phyloP scores from a whole-genome alignment of 768 basidiomycete species.

The Boletellus emodensis region DNA sequence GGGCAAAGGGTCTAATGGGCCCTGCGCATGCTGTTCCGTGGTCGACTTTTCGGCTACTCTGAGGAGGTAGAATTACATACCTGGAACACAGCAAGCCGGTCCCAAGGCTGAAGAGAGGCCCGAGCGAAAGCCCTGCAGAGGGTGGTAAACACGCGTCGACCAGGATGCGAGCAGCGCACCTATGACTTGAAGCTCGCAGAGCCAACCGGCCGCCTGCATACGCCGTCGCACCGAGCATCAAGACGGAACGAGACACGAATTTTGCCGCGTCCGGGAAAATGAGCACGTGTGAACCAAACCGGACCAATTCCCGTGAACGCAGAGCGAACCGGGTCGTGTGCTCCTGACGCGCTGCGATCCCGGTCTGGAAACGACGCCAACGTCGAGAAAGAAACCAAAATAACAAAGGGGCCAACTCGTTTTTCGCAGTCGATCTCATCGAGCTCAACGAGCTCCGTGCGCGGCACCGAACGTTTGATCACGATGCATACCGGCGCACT shows the following conservation, averaged over 20 bases:
- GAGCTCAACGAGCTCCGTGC: conserved; percentile 76
- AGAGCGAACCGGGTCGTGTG: conserved; percentile 19
- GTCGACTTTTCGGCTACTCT: background rate
- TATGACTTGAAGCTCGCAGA: conserved; percentile 20
- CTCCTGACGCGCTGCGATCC: background rate
- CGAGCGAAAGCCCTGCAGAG: conserved; percentile 15
- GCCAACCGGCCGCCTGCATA: conserved; percentile 20
- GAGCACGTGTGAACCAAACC: conserved; percentile 11
- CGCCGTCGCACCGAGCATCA: conserved; percentile 22
- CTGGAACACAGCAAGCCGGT: conserved; percentile 15
- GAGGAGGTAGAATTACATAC: conserved; percentile 9
- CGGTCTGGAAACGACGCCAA: background rate
- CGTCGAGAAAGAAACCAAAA: background rate
- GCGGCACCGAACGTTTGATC: conserved; percentile 75
- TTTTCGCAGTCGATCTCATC: conserved; percentile 47
- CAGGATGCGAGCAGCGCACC: conserved; percentile 11
- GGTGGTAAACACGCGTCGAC: conserved; percentile 6
- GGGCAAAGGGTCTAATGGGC: background rate
- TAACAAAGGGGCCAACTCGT: conserved; percentile 47
- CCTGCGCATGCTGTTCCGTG: conserved; percentile 4
- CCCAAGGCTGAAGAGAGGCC: conserved; percentile 7
- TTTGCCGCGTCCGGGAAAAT: background rate
- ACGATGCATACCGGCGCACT: conserved; percentile 76
- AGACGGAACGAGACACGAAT: background rate
- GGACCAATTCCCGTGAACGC: background rate